Conservation (phyloP, 768 basidiomycete species). For the Boletus pseudopeckii region DNA sequence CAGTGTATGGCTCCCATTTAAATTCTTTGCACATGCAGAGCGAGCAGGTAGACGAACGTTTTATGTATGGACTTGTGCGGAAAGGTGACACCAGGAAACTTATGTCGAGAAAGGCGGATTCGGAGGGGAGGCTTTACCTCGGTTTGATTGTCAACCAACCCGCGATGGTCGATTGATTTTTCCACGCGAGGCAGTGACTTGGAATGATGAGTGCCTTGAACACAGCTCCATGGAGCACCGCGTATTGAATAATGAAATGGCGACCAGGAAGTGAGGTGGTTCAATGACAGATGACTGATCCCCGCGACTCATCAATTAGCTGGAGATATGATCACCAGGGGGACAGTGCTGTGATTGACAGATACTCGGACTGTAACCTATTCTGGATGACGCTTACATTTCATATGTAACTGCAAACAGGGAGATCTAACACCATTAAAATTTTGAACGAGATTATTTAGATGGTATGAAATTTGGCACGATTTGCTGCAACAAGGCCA, state of each 20-base stretch:
- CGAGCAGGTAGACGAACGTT: background rate
- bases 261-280: background rate
- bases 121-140: background rate
- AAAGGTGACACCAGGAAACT: too few species aligned
- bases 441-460: too few species aligned
- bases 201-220: background rate
- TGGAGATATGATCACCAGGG: background rate
- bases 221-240: background rate
- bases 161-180: background rate
- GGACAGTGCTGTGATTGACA: background rate
- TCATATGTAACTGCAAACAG: background rate
- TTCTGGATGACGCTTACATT: background rate
- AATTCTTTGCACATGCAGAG: background rate
- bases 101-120: background rate
- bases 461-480: conserved; percentile 21
- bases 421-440: too few species aligned
- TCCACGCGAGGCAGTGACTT: background rate
- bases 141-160: background rate
- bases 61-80: background rate
- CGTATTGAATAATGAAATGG: background rate
- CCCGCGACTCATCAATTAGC: background rate
- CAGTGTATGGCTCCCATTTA: background rate
- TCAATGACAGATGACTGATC: background rate
- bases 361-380: background rate
- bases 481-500: conserved; percentile 22